Evolutionary conservation across 2,329 filamentous ascomycete species (phyloP).

Genomic region (Sarocladium brachiariae): DNA sequence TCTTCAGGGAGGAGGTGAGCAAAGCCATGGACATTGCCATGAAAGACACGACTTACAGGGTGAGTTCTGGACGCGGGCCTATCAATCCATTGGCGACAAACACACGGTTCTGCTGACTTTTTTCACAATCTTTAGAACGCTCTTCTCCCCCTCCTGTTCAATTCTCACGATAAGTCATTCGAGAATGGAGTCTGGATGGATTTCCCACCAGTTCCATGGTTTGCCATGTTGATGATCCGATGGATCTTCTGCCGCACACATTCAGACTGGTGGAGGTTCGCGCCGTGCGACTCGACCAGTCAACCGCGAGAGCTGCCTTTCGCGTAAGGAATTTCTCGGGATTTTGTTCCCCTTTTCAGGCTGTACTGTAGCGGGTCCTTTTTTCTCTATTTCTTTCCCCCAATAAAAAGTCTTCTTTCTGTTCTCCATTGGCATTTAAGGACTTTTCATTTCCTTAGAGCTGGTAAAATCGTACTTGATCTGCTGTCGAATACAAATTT

Average conservation of each 20-base stretch:
- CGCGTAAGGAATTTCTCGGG: conserved; percentile 21
- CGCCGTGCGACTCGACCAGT: conserved; percentile 22
- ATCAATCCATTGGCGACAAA: no score
- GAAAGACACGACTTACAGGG: conserved; percentile 14
- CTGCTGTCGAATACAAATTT: no score
- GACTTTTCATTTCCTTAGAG: no score
- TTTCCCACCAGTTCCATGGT: conserved; percentile 21
- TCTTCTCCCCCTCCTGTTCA: conserved; percentile 18
- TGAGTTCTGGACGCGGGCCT: conserved; percentile 25
- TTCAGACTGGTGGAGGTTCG: conserved; percentile 29
- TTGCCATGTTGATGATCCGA: conserved; percentile 20
- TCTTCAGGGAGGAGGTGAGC: conserved; percentile 18
- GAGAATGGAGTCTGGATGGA: conserved; percentile 19
- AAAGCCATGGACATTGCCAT: conserved; percentile 10
- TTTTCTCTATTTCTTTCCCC: no score
- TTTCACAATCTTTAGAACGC: conserved; percentile 14
- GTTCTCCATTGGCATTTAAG: no score
- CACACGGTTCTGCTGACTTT: no score
- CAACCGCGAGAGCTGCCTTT: conserved; percentile 27
- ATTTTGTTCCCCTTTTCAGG: no score
- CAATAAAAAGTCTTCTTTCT: no score
- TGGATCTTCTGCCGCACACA: conserved; percentile 26
- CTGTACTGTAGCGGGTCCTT: no score
- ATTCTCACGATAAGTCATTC: conserved; percentile 20
- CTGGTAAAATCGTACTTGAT: no score